phyloP scores from a whole-genome alignment of 176 grass and related monocot genomes.

The Microstegium vimineum region DNA sequence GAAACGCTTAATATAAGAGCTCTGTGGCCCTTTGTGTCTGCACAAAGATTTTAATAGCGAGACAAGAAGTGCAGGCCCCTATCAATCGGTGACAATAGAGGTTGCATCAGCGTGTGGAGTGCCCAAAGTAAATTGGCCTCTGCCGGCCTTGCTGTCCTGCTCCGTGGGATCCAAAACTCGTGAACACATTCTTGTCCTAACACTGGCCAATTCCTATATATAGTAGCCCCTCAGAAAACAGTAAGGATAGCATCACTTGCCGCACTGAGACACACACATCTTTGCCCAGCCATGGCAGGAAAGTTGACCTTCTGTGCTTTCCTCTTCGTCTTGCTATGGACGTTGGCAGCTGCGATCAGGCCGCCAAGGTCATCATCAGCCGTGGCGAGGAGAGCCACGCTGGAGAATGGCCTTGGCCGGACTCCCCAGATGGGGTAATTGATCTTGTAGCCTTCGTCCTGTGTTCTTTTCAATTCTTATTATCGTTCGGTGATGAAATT shows the following conservation, averaged over 20 bases:
- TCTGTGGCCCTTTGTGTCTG: too few relatives aligned
- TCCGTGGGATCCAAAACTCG: background rate
- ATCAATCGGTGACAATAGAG: background rate
- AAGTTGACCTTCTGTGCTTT: background rate
- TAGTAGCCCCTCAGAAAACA: background rate
- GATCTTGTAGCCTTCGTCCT: too few relatives aligned
- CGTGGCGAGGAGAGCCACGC: background rate
- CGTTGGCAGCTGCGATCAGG: background rate
- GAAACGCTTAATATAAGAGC: too few relatives aligned
- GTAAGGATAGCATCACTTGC: background rate
- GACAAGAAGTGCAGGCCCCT: too few relatives aligned
- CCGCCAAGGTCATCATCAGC: background rate
- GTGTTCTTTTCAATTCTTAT: background rate
- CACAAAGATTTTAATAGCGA: too few relatives aligned
- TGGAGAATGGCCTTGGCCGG: conserved; percentile 41
- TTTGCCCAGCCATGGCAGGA: background rate
- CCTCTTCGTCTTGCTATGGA: background rate
- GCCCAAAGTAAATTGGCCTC: background rate
- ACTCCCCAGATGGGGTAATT: conserved; percentile 61
- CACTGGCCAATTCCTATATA: background rate
- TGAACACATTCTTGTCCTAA: background rate
- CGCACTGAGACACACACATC: background rate
- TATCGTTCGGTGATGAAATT: too few relatives aligned
- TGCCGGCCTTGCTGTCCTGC: background rate
- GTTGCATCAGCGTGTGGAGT: background rate